These are phyloP conservation scores for Monilinia fructigena DNA, from an alignment of 2,329 filamentous ascomycete species.

Conservation along the genomic window DNA sequence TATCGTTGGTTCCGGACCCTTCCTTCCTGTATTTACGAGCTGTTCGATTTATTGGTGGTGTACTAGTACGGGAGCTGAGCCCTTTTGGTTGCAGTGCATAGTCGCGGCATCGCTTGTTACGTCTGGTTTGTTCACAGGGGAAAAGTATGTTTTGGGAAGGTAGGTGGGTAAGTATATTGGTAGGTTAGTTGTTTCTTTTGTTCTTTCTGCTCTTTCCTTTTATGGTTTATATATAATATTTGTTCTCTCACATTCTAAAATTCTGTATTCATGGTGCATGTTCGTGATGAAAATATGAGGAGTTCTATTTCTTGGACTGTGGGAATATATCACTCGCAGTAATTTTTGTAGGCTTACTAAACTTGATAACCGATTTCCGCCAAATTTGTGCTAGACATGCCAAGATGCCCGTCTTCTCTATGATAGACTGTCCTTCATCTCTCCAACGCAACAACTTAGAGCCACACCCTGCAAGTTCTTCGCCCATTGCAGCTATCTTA, in stretches of 20 bases:
- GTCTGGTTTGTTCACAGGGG: too few species aligned
- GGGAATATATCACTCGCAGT: too few species aligned
- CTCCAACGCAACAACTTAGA: neutral
- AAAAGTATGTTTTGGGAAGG: neutral
- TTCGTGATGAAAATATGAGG: neutral
- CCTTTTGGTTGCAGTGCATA: neutral
- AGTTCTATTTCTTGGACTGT: too few species aligned
- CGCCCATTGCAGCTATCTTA: neutral
- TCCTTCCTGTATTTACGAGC: neutral
- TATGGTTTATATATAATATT: neutral
- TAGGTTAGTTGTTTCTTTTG: neutral
- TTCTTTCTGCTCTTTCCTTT: neutral
- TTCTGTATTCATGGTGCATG: neutral
- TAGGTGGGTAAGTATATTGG: neutral
- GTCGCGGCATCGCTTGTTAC: neutral
- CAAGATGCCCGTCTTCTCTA: too few species aligned
- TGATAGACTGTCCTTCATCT: too few species aligned
- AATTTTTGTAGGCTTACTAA: too few species aligned
- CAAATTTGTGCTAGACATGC: too few species aligned
- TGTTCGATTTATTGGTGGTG: neutral
- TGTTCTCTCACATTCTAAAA: neutral
- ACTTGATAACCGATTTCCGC: too few species aligned
- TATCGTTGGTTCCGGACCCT: neutral
- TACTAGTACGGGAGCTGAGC: neutral
- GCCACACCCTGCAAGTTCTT: neutral